These are phyloP conservation scores for Roridomyces roridus DNA, from an alignment of 768 basidiomycete genomes.

Conservation along the genomic window DNA sequence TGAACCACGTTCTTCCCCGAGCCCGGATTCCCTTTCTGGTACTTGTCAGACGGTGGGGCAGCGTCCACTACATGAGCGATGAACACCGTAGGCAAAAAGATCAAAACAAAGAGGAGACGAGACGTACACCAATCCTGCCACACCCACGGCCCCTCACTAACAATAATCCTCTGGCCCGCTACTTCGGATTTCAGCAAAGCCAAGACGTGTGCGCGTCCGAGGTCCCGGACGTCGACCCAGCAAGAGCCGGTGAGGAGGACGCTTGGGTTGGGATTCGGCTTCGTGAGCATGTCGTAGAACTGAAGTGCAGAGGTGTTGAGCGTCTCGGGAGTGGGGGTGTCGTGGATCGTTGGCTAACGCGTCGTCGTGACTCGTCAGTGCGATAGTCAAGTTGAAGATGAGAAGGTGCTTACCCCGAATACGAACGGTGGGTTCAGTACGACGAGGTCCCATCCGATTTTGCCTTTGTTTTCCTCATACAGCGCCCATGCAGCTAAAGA, in stretches of 20 bases:
- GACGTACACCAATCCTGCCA: constrained; percentile 25
- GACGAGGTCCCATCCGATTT: constrained; percentile 56
- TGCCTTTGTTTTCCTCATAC: constrained; percentile 39
- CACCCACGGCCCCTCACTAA: constrained; percentile 37
- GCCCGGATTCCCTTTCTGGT: constrained; percentile 3
- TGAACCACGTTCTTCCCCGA: constrained; percentile 12
- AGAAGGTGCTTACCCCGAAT: constrained; percentile 33
- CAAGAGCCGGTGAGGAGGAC: neutral
- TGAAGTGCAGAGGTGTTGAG: constrained; percentile 43
- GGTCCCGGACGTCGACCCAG: constrained; percentile 19
- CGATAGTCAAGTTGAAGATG: too few relatives aligned
- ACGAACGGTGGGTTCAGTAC: constrained; percentile 59
- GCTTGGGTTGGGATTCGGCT: neutral
- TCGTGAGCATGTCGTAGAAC: constrained; percentile 25
- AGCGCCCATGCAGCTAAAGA: constrained; percentile 49
- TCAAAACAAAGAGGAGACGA: neutral
- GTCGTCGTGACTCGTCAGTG: too few relatives aligned
- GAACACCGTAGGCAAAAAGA: neutral
- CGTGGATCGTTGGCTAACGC: constrained; percentile 44
- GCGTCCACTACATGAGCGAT: constrained; percentile 5
- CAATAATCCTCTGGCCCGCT: constrained; percentile 59
- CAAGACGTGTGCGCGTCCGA: constrained; percentile 10
- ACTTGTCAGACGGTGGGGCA: neutral
- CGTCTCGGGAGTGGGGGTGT: constrained; percentile 30
- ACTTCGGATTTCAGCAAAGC: constrained; percentile 42